Base-by-base conservation (phyloP, 2,329 filamentous ascomycete genomes). In the Diaporthe longicolla region DNA sequence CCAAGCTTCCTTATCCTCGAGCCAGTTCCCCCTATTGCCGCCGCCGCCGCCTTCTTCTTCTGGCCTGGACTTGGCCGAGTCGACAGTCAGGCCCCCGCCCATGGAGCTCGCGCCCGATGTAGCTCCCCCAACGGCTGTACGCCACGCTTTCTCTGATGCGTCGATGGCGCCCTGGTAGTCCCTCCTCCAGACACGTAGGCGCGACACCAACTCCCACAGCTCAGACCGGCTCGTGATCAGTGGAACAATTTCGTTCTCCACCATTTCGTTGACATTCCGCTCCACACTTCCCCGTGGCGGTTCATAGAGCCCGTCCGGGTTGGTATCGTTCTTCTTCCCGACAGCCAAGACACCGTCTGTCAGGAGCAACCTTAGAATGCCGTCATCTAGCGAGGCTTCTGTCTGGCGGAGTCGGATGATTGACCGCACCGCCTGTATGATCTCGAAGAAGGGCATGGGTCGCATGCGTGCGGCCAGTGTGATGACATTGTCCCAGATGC, bases 401-500 rank as follows among this genome's bases (percentile, higher is more conserved):
- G 93, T 92, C 55, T 91, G 88, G 54, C 94, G 91, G 52, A 98
- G 90, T 32, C 93, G 91, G 71, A 98, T 90, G 69, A 98, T 88
- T 75, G 93, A 91, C 54, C 89, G 90, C 74, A 97, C 89, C 0
- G 94, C 94, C 6, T 92, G 87, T 43, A 98, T 85, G 68, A 98
- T 90, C 76, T 98, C 95, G 0, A 87, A 82, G 80, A 95, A 92
- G 0, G 93, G 91, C 0, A 94, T 93, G 0, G 96, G 95, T 0
- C 88, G 88, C 37, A 97, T 89, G 1, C 94, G 93, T 0, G 94
- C 91, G 0, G 94, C 93, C 29, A 98, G 92, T 0, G 95, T 97
- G 73, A 99, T 90, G 21, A 98, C 93, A 79, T 99, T 99, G 81
- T 97, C 94, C 96, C 96, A 98, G 82, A 99, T 98, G 78, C 94